A percentile compares a stretch with the other conserved stretches of the same genome.
Conservation (phyloP, 108 stramenopile species). For the Nannochloropsis salina region DNA sequence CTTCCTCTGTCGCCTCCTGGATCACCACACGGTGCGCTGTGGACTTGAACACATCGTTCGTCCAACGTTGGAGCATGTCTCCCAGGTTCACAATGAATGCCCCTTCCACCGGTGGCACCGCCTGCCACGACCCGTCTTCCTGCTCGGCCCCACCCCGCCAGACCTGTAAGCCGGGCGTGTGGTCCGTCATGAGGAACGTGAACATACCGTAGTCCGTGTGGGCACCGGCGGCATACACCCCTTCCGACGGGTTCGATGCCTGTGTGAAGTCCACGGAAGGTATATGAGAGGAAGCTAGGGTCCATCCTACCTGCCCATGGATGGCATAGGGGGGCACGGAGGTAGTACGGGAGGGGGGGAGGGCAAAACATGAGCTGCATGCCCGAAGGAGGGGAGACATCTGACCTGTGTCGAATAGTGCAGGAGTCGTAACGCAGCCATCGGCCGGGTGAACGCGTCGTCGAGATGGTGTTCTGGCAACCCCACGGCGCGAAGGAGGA, state of each 20-base stretch:
- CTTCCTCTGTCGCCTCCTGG: slow-evolving; percentile 30
- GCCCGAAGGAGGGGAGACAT: not conserved
- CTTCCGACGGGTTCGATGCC: slow-evolving; percentile 53
- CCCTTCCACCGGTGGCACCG: slow-evolving; percentile 36
- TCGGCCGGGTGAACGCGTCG: slow-evolving; percentile 45
- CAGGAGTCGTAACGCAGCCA: slow-evolving; percentile 39
- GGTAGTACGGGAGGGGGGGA: not conserved
- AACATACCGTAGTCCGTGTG: slow-evolving; percentile 50
- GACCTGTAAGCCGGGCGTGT: slow-evolving; percentile 45
- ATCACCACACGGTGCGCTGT: slow-evolving; percentile 45
- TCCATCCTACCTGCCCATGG: not conserved
- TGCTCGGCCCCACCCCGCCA: slow-evolving; percentile 22
- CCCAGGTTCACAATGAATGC: slow-evolving; percentile 58
- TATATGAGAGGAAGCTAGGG: not conserved
- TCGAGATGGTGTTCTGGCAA: slow-evolving; percentile 58
- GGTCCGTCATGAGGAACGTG: slow-evolving; percentile 43
- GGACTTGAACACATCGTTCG: slow-evolving; percentile 40
- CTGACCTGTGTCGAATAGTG: slow-evolving; percentile 38
- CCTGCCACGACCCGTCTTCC: slow-evolving; percentile 26
- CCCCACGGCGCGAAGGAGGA: slow-evolving; percentile 57
- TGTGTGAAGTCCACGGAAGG: not conserved
- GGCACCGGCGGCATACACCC: slow-evolving; percentile 45
- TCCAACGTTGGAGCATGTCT: slow-evolving; percentile 66
- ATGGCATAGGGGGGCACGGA: not conserved
- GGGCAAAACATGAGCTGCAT: not conserved